phyloP scores from a whole-genome alignment of 345 rosid species.

The Lepidium didymum region DNA sequence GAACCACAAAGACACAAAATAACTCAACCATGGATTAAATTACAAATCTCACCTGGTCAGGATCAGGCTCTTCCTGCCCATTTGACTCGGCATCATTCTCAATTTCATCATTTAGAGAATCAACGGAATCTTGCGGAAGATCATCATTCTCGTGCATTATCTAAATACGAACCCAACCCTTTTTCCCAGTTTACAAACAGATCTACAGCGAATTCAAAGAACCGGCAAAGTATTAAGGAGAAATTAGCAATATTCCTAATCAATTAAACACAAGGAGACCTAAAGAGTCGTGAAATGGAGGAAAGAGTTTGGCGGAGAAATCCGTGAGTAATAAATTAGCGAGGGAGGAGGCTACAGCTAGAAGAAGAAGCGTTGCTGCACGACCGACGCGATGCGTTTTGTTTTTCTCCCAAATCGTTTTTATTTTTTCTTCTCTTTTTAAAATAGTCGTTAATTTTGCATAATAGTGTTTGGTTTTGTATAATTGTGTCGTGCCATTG shows the following conservation, averaged over 20 bases:
- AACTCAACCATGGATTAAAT: neutral
- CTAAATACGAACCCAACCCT: conserved; percentile 1
- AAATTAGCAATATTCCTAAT: neutral
- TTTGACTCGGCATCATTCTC: conserved; percentile 24
- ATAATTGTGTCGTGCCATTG: conserved; percentile 11
- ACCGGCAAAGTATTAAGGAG: neutral
- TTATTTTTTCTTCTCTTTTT: no score
- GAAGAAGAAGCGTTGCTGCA: conserved; percentile 17
- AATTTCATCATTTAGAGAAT: conserved; percentile 19
- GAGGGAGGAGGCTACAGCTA: neutral
- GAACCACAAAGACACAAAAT: neutral
- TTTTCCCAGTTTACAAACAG: neutral
- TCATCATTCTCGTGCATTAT: conserved; percentile 44
- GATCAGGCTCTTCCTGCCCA: conserved; percentile 17
- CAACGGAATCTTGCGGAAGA: conserved; percentile 21
- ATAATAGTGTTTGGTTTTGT: neutral
- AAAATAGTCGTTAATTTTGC: neutral
- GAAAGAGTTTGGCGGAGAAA: conserved; percentile 1
- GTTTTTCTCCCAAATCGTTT: neutral
- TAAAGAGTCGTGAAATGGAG: neutral
- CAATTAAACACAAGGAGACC: neutral
- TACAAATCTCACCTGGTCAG: conserved; percentile 25
- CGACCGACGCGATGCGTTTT: conserved; percentile 32
- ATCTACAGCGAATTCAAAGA: conserved; percentile 21
- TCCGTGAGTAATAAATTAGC: conserved; percentile 6